phyloP scores from a whole-genome alignment of 805 yeast genomes.

The Jamesozyma spencerorum region DNA sequence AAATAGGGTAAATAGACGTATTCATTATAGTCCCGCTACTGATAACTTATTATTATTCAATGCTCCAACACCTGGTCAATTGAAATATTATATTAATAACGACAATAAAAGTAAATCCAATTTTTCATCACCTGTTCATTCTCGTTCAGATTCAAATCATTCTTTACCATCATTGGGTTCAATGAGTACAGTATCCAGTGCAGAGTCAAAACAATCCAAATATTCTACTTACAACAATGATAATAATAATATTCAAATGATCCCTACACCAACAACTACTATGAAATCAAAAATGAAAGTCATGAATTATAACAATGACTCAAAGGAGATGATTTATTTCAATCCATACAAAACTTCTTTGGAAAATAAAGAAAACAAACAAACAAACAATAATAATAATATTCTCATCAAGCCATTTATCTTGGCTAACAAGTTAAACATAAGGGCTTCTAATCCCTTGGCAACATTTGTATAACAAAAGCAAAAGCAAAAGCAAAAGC shows the following conservation, averaged over 20 bases:
- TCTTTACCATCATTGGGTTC: slow-evolving; percentile 37
- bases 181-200: slow-evolving; percentile 28
- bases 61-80: slow-evolving; percentile 14
- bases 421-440: not conserved
- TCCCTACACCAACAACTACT: not conserved
- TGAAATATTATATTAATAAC: slow-evolving; percentile 8
- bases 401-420: slow-evolving; percentile 2
- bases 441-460: not conserved
- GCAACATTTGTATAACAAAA: not conserved
- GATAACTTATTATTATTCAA: slow-evolving; percentile 22
- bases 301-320: no score
- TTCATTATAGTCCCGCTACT: slow-evolving; percentile 25
- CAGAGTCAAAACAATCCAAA: slow-evolving; percentile 10
- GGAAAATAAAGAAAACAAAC: slow-evolving; percentile 3
- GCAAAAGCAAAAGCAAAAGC: no score
- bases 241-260: not conserved
- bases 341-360: slow-evolving; percentile 6
- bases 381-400: not conserved
- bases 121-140: slow-evolving; percentile 13
- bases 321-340: not conserved
- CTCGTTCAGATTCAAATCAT: slow-evolving; percentile 27
- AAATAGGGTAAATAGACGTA: not conserved
- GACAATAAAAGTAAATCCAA: slow-evolving; percentile 9
- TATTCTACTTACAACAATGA: no score
- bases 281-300: no score